phyloP scores from a whole-genome alignment of 208 protist species.

The Naegleria fowleri region DNA sequence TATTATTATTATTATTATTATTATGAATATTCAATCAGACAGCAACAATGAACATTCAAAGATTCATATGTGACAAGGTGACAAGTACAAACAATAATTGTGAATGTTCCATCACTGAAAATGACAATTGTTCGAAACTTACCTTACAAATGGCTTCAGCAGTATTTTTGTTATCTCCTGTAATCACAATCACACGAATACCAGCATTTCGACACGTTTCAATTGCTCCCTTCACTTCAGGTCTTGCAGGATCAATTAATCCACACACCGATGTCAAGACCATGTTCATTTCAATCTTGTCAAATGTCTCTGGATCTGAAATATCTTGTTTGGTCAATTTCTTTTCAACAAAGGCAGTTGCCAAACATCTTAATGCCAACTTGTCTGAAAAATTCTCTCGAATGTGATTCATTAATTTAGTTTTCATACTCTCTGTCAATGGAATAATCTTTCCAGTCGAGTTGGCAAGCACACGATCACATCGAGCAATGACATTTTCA shows the following conservation, averaged over 20 bases:
- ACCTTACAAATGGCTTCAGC: constrained; percentile 66
- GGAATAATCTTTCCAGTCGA: constrained; percentile 50
- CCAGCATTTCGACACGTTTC: constrained; percentile 57
- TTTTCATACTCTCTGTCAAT: constrained; percentile 43
- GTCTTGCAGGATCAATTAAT: constrained; percentile 74
- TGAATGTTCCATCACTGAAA: constrained; percentile 27
- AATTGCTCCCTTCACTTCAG: constrained; percentile 60
- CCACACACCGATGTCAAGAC: constrained; percentile 60
- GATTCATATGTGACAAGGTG: too few relatives aligned
- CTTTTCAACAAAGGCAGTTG: constrained; percentile 33
- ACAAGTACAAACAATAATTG: not conserved
- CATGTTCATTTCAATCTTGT: not conserved
- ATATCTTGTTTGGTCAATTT: constrained; percentile 33
- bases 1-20: too few relatives aligned
- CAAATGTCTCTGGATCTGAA: not conserved
- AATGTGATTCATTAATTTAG: constrained; percentile 48
- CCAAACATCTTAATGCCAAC: not conserved
- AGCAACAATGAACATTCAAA: too few relatives aligned
- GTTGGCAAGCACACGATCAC: constrained; percentile 52
- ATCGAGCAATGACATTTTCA: constrained; percentile 80
- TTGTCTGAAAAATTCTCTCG: constrained; percentile 31
- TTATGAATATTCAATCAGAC: too few relatives aligned
- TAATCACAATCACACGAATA: constrained; percentile 83
- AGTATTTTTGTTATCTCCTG: constrained; percentile 76
- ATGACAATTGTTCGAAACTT: constrained; percentile 48